A percentile compares a stretch with the other conserved stretches of the same genome.
These are phyloP conservation scores for Aegilops bicornis DNA, from an alignment of 176 grass and related monocot species.

Conservation along the genomic window DNA sequence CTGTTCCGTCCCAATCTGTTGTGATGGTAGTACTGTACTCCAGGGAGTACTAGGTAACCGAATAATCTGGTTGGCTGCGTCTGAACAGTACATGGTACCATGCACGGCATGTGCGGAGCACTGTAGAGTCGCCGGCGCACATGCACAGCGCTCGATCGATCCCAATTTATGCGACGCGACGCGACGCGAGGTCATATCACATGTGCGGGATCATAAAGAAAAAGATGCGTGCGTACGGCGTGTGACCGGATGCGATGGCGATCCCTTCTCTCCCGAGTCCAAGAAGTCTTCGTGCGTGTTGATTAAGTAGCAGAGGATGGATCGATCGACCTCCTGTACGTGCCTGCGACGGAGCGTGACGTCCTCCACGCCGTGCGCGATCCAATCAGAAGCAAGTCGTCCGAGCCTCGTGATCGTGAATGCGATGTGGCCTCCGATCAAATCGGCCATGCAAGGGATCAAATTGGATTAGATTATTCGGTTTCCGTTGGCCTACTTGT, in stretches of 20 bases:
- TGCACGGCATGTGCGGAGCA: neutral
- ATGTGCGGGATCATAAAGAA: neutral
- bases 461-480: neutral
- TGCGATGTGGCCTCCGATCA: too few species aligned
- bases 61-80: neutral
- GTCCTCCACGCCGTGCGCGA: neutral
- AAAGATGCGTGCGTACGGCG: neutral
- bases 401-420: too few species aligned
- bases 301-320: neutral
- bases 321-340: neutral
- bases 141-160: neutral
- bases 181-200: neutral
- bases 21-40: too few species aligned
- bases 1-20: neutral
- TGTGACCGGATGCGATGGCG: neutral
- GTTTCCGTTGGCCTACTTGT: constrained; percentile 38
- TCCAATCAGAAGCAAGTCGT: too few species aligned
- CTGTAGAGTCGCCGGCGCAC: neutral
- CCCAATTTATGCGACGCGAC: neutral
- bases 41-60: too few species aligned
- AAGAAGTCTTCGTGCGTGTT: neutral
- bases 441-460: too few species aligned
- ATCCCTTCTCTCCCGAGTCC: neutral
- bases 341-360: neutral
- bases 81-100: neutral